phyloP scores from a whole-genome alignment of 805 yeast genomes.

The Pichia heedii region DNA sequence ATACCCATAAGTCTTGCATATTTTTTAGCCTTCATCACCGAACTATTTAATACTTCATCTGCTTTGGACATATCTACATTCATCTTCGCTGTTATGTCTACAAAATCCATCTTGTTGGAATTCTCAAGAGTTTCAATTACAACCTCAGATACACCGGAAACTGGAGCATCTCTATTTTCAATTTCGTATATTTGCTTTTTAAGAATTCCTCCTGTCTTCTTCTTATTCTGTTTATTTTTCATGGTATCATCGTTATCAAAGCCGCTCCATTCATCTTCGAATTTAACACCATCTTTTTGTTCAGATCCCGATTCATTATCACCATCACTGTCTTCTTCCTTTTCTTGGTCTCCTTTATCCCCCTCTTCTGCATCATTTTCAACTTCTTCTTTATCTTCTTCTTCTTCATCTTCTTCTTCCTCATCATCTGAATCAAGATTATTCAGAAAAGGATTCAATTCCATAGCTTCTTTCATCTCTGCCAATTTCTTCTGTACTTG shows the following conservation, averaged over 20 bases:
- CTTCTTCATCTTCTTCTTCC: slow-evolving; percentile 19
- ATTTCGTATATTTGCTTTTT: slow-evolving; percentile 35
- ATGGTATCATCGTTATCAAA: slow-evolving; percentile 23
- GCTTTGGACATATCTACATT: slow-evolving; percentile 64
- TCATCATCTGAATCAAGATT: slow-evolving; percentile 26
- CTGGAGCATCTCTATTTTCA: slow-evolving; percentile 30
- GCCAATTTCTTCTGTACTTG: slow-evolving; percentile 56
- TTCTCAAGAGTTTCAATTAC: slow-evolving; percentile 47
- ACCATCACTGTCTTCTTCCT: slow-evolving; percentile 7
- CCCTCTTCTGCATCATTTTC: slow-evolving; percentile 18
- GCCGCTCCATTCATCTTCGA: slow-evolving; percentile 34
- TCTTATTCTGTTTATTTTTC: slow-evolving; percentile 11
- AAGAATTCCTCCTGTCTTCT: slow-evolving; percentile 31
- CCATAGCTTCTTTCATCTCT: slow-evolving; percentile 35
- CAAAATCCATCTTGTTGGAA: slow-evolving; percentile 31
- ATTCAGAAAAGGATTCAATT: slow-evolving; percentile 11
- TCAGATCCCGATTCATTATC: slow-evolving; percentile 21
- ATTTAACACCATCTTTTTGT: slow-evolving; percentile 12
- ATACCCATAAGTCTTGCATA: slow-evolving; percentile 65
- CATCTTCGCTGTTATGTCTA: slow-evolving; percentile 47
- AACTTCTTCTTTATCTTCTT: slow-evolving; percentile 12
- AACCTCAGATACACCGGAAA: slow-evolving; percentile 40
- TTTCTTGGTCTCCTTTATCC: slow-evolving; percentile 16
- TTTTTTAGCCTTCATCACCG: slow-evolving; percentile 71
- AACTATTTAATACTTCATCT: slow-evolving; percentile 59